Conservation (phyloP, 176 grass and related monocot genomes). For the Zea luxurians region DNA sequence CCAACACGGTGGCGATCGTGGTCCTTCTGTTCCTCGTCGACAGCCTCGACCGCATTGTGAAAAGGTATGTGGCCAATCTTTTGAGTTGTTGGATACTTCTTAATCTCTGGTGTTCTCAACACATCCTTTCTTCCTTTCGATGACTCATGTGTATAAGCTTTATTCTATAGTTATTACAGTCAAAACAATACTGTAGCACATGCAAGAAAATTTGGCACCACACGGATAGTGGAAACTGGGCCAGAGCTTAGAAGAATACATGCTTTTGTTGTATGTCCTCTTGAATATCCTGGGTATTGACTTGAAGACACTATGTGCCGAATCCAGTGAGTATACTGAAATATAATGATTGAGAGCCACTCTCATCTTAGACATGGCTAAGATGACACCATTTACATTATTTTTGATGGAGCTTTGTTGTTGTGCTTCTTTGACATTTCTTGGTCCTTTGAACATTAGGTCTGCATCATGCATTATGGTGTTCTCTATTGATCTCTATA, state of each 20-base stretch:
- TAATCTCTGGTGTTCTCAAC: background rate
- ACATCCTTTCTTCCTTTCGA: background rate
- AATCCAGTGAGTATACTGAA: too few relatives aligned
- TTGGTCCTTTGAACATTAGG: too few relatives aligned
- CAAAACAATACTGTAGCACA: slow-evolving; percentile 91
- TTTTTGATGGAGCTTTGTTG: too few relatives aligned
- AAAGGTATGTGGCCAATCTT: slow-evolving; percentile 43
- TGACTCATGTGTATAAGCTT: slow-evolving; percentile 21
- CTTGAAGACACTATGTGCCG: slow-evolving; percentile 10
- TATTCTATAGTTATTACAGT: slow-evolving; percentile 70
- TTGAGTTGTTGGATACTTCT: background rate
- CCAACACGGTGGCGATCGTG: too few relatives aligned
- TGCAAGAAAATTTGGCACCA: slow-evolving; percentile 98
- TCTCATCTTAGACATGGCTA: too few relatives aligned
- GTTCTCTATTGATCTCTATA: too few relatives aligned
- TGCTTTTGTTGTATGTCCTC: slow-evolving; percentile 4
- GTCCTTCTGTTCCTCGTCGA: too few relatives aligned
- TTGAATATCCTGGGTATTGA: slow-evolving; percentile 15
- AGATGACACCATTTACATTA: too few relatives aligned
- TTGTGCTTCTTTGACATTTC: too few relatives aligned
- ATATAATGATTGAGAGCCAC: too few relatives aligned
- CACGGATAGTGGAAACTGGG: slow-evolving; percentile 91
- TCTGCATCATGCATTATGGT: too few relatives aligned
- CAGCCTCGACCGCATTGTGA: too few relatives aligned
- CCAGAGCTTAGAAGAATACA: slow-evolving; percentile 42